Conservation (phyloP, 2,329 filamentous ascomycete genomes). For the Penicillium brasilianum region DNA sequence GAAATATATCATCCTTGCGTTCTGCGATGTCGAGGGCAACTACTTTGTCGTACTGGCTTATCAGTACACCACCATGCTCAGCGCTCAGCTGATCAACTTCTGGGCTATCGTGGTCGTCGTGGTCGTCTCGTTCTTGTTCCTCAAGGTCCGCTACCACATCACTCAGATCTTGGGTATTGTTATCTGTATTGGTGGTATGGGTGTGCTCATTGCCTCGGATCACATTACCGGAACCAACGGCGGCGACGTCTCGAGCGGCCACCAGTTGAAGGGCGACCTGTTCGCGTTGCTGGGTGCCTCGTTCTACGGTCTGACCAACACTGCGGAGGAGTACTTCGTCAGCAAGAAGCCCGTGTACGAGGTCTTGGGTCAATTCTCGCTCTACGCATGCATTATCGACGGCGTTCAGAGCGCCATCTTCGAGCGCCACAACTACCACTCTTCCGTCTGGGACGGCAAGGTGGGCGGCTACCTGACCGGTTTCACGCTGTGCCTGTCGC, state of each 20-base stretch:
- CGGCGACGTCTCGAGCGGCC: conserved; percentile 59
- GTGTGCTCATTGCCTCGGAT: conserved; percentile 83
- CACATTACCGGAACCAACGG: conserved; percentile 77
- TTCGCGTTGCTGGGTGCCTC: conserved; percentile 89
- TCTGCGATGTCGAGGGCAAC: conserved; percentile 94
- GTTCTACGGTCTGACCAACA: conserved; percentile 88
- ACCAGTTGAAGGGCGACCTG: conserved; percentile 87
- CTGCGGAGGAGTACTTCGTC: conserved; percentile 93
- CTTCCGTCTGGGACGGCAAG: conserved; percentile 67
- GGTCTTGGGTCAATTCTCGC: conserved; percentile 86
- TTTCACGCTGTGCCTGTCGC: conserved; percentile 78
- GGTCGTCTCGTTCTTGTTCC: conserved; percentile 76
- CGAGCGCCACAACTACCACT: conserved; percentile 73
- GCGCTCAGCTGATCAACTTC: conserved; percentile 95
- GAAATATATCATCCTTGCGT: conserved; percentile 91
- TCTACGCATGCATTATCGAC: conserved; percentile 90
- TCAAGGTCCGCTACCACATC: conserved; percentile 86
- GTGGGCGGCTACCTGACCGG: conserved; percentile 85
- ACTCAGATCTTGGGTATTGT: conserved; percentile 86
- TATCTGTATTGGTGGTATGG: conserved; percentile 88
- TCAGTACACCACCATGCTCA: conserved; percentile 87
- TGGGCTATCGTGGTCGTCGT: conserved; percentile 97
- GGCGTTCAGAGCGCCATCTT: conserved; percentile 90
- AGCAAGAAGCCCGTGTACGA: conserved; percentile 86
- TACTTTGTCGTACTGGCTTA: conserved; percentile 98